Conservation (phyloP, 2,329 filamentous ascomycete species). For the Aspergillus jensenii region DNA sequence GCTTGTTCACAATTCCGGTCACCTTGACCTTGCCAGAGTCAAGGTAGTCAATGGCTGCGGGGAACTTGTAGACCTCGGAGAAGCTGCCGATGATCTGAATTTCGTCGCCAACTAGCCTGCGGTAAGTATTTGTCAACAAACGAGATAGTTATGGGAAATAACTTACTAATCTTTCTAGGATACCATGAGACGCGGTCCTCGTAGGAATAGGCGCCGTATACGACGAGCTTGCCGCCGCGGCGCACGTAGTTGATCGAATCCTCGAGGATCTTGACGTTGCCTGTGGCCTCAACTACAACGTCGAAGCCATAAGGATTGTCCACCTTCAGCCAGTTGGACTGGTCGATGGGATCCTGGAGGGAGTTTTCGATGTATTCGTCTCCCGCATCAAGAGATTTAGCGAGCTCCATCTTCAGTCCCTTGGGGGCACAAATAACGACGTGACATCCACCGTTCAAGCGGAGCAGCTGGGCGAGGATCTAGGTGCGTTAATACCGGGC, state of each 20-base stretch:
- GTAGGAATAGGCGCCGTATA: constrained; percentile 69
- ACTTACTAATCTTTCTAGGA: constrained; percentile 68
- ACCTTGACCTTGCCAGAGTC: constrained; percentile 48
- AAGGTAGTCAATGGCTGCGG: constrained; percentile 55
- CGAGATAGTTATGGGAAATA: background rate
- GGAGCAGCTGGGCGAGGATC: constrained; percentile 62
- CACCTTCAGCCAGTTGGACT: constrained; percentile 62
- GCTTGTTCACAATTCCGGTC: constrained; percentile 70
- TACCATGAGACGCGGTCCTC: constrained; percentile 65
- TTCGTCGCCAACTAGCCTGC: constrained; percentile 51
- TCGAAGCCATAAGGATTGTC: constrained; percentile 73
- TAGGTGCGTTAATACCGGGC: constrained; percentile 53
- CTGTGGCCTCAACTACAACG: constrained; percentile 70
- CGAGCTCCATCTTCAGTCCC: constrained; percentile 70
- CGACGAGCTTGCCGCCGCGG: constrained; percentile 68
- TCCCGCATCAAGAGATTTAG: constrained; percentile 49
- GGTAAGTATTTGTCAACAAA: background rate
- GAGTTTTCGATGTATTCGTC: constrained; percentile 51
- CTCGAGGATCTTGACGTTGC: constrained; percentile 67
- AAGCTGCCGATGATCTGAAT: constrained; percentile 73
- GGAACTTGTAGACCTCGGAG: constrained; percentile 73
- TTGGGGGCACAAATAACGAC: constrained; percentile 68
- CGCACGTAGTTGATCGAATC: constrained; percentile 70
- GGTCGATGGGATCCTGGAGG: constrained; percentile 52
- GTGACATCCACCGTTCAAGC: constrained; percentile 66